Percentiles rank a stretch among this genome's conserved stretches.
Conservation (phyloP, 2,329 filamentous ascomycete genomes). For the Colletotrichum simmondsii region DNA sequence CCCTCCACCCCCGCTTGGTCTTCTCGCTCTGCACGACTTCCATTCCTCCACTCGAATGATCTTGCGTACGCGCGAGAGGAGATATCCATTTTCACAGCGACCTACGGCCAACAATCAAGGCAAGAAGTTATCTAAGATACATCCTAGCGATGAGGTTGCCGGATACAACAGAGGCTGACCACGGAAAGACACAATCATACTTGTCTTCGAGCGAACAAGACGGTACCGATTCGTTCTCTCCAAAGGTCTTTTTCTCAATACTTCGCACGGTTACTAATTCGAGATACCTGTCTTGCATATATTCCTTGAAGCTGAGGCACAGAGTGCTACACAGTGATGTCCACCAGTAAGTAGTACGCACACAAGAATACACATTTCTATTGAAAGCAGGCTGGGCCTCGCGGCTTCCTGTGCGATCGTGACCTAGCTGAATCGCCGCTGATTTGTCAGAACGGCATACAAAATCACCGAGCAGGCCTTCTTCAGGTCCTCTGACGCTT, state of each 20-base stretch:
- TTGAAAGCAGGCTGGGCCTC: not conserved
- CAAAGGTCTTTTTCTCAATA: not conserved
- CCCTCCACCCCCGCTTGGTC: no score
- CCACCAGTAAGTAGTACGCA: no score
- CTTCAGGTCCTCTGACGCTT: not conserved
- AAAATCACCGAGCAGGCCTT: not conserved
- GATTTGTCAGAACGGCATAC: not conserved
- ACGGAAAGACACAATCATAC: not conserved
- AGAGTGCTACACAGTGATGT: no score
- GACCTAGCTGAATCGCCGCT: not conserved
- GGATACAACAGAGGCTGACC: not conserved
- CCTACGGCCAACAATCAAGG: not conserved
- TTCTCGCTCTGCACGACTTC: no score
- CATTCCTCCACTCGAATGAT: no score
- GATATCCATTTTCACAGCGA: not conserved
- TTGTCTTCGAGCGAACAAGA: not conserved
- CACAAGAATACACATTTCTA: not conserved
- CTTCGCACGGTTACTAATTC: not conserved
- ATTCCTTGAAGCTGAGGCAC: no score
- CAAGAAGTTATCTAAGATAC: not conserved
- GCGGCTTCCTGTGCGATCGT: not conserved
- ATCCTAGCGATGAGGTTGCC: not conserved
- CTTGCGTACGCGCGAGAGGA: not conserved
- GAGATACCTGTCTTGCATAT: no score
- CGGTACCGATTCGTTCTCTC: not conserved